These are phyloP conservation scores for Tulasnella sp. DNA, from an alignment of 768 basidiomycete species.

Conservation along the genomic window DNA sequence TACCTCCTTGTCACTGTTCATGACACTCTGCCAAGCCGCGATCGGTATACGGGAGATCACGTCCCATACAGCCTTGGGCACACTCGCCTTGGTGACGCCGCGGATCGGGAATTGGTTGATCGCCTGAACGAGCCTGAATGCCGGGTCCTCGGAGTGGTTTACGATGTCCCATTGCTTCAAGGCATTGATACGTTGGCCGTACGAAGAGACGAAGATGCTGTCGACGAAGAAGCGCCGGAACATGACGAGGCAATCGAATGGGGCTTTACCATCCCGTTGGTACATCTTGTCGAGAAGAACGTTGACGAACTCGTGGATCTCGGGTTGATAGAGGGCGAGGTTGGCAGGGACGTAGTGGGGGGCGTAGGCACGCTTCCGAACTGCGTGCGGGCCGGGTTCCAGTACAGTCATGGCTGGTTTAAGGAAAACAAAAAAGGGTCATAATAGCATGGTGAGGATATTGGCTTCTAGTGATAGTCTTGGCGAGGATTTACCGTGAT, in stretches of 20 bases:
- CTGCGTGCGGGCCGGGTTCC: conserved; percentile 3
- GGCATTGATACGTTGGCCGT: conserved; percentile 13
- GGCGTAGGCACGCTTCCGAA: conserved; percentile 8
- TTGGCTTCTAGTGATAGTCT: too few relatives aligned
- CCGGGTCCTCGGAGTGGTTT: neutral
- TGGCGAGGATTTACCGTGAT: too few relatives aligned
- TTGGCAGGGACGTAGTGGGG: conserved; percentile 8
- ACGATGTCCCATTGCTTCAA: conserved; percentile 9
- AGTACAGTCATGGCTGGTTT: too few relatives aligned
- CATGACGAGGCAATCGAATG: neutral
- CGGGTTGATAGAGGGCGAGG: neutral
- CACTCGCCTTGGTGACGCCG: conserved; percentile 2
- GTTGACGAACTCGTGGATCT: neutral
- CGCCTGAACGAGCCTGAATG: neutral
- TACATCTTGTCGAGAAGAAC: neutral
- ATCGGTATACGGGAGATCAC: conserved; percentile 9
- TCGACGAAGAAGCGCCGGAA: neutral
- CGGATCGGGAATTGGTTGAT: conserved; percentile 13
- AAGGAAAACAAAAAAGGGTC: too few relatives aligned
- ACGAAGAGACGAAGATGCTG: conserved; percentile 6
- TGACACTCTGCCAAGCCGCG: conserved; percentile 4
- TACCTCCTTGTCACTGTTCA: conserved; percentile 6
- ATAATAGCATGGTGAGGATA: too few relatives aligned
- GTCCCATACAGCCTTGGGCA: conserved; percentile 1
- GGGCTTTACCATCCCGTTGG: neutral